A percentile compares a stretch with the other conserved stretches of the same genome.
Evolutionary conservation across 2,329 filamentous ascomycete genomes (phyloP).

Genomic region (Leptodontidium sp.): DNA sequence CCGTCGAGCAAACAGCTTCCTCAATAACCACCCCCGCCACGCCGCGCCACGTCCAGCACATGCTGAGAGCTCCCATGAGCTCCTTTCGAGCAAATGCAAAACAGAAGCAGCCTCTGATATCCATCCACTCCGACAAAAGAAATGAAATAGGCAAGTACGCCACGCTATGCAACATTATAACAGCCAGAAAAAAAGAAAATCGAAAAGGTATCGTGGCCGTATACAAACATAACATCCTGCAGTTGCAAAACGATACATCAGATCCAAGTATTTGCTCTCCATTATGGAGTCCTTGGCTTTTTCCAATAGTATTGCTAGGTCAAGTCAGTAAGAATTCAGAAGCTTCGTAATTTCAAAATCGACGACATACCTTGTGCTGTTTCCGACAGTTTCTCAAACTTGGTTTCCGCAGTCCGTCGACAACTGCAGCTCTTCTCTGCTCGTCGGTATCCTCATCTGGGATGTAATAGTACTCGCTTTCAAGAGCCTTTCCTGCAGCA

Average conservation of each 20-base stretch:
- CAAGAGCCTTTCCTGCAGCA: constrained; percentile 88
- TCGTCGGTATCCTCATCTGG: constrained; percentile 85
- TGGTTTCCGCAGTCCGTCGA: constrained; percentile 86
- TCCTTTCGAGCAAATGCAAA: neutral
- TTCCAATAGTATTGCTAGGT: constrained; percentile 76
- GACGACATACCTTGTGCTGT: constrained; percentile 85
- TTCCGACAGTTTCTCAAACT: constrained; percentile 90
- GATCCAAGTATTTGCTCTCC: constrained; percentile 20
- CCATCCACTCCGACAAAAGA: constrained; percentile 22
- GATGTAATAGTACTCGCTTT: constrained; percentile 97
- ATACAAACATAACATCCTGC: constrained; percentile 22
- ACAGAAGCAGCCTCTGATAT: neutral
- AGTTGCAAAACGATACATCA: constrained; percentile 17
- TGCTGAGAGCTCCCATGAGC: neutral
- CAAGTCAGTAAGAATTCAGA: constrained; percentile 28
- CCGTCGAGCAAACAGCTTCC: neutral
- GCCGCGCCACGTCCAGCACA: neutral
- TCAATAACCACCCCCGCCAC: neutral
- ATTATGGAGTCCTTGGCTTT: constrained; percentile 64
- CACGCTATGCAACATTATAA: constrained; percentile 44
- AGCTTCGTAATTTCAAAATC: constrained; percentile 8
- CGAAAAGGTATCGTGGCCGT: constrained; percentile 32
- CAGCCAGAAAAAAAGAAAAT: constrained; percentile 29
- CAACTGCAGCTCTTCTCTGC: constrained; percentile 81
- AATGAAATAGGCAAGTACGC: constrained; percentile 33